A percentile compares a stretch with the other conserved stretches of the same genome.
phyloP scores from a whole-genome alignment of 78 protist species.

The Acrasis kona region DNA sequence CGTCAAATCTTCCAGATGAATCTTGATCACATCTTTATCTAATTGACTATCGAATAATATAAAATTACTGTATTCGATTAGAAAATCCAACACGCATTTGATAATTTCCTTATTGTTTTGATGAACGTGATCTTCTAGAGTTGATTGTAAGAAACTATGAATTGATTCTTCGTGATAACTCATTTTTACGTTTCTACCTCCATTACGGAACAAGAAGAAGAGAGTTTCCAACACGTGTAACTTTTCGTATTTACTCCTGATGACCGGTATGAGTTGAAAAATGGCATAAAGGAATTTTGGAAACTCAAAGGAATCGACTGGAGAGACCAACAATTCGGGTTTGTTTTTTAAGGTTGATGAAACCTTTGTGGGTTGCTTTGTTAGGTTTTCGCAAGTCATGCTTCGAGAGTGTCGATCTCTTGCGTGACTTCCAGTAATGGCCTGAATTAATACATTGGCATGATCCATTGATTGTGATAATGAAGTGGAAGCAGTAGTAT shows the following conservation, averaged over 20 bases:
- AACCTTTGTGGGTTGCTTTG: too few species aligned
- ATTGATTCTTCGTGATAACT: neutral
- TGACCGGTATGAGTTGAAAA: neutral
- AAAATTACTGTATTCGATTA: neutral
- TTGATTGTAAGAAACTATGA: neutral
- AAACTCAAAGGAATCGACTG: neutral
- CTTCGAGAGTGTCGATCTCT: too few species aligned
- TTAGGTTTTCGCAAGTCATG: too few species aligned
- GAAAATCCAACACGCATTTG: neutral
- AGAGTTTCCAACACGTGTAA: neutral
- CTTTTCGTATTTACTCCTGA: neutral
- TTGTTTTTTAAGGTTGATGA: too few species aligned
- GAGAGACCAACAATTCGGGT: too few species aligned
- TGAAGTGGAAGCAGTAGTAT: too few species aligned
- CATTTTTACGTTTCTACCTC: neutral
- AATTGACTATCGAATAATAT: neutral
- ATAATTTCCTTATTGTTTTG: neutral
- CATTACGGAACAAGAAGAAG: neutral
- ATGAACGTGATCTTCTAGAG: neutral
- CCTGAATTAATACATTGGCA: too few species aligned
- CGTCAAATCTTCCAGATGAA: neutral
- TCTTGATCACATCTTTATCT: too few species aligned
- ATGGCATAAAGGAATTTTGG: neutral
- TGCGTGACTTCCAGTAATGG: too few species aligned
- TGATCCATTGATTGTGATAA: too few species aligned